Conservation (phyloP, 345 rosid genomes). For the Gossypium raimondii region DNA sequence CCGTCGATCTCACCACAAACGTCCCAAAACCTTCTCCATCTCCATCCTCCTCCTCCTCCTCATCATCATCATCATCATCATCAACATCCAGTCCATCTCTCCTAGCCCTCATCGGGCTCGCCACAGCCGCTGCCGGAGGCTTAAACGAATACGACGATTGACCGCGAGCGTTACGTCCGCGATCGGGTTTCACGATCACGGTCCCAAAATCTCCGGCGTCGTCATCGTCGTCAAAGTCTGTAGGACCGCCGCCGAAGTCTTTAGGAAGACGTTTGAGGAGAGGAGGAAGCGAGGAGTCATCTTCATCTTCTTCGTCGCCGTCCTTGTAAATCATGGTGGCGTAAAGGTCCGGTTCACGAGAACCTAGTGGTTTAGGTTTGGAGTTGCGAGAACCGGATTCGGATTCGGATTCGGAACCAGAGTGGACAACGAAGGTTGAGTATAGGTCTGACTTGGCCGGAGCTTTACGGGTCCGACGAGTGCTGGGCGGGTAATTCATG, state of each 20-base stretch:
- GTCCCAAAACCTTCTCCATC: conserved; percentile 63
- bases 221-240: conserved; percentile 52
- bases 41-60: conserved; percentile 9
- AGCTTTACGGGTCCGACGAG: conserved; percentile 44
- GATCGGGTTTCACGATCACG: conserved; percentile 69
- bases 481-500: conserved; percentile 48
- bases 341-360: conserved; percentile 29
- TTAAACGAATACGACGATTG: conserved; percentile 27
- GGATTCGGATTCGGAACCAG: conserved; percentile 38
- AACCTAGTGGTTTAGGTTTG: conserved; percentile 13
- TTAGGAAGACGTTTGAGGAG: conserved; percentile 90
- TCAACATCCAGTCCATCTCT: conserved; percentile 22
- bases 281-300: conserved; percentile 71
- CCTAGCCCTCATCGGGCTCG: conserved; percentile 28
- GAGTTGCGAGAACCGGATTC: conserved; percentile 28
- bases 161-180: conserved; percentile 22
- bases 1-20: conserved; percentile 64
- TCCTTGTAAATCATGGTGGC: conserved; percentile 53
- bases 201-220: conserved; percentile 61
- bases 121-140: conserved; percentile 21
- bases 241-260: conserved; percentile 71
- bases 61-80: conserved; percentile 2
- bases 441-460: conserved; percentile 46
- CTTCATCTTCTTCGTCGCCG: conserved; percentile 45
- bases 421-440: conserved; percentile 52